These are phyloP conservation scores for Amphibolis antarctica DNA, from an alignment of 106 monocot species.

Conservation along the genomic window DNA sequence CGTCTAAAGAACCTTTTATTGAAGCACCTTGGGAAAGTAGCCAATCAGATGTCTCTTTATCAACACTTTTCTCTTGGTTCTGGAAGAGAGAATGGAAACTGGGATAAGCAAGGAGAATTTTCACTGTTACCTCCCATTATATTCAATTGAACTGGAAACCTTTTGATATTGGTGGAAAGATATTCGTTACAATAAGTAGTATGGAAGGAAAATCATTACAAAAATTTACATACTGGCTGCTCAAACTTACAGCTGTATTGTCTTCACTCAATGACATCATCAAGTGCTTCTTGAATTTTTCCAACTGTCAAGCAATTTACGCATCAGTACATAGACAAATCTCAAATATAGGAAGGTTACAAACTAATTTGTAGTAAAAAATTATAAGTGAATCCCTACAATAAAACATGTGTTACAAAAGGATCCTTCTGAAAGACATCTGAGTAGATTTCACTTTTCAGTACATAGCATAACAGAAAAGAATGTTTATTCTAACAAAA, in stretches of 20 bases:
- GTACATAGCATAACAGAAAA: too few relatives aligned
- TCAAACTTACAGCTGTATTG: slow-evolving; percentile 44
- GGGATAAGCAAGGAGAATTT: background rate
- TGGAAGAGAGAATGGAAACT: background rate
- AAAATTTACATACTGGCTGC: background rate
- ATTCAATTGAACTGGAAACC: background rate
- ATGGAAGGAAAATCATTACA: background rate
- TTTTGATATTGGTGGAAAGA: too few relatives aligned
- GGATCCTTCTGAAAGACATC: too few relatives aligned
- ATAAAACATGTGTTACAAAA: background rate
- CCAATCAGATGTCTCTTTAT: slow-evolving; percentile 30
- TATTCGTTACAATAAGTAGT: background rate
- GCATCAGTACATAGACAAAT: background rate
- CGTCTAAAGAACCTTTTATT: slow-evolving; percentile 38
- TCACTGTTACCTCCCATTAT: background rate
- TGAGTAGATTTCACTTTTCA: too few relatives aligned
- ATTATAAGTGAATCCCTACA: background rate
- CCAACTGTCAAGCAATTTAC: slow-evolving; percentile 34
- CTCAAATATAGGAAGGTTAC: too few relatives aligned
- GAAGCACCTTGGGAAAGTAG: slow-evolving; percentile 25
- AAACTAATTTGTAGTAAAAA: too few relatives aligned
- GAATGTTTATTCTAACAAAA: too few relatives aligned
- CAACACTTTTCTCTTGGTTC: slow-evolving; percentile 32
- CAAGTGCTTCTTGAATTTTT: slow-evolving; percentile 88
- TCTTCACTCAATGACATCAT: slow-evolving; percentile 88